Evolutionary conservation across 75 land plant genomes (phyloP).

Genomic region (Pinus tabuliformis): DNA sequence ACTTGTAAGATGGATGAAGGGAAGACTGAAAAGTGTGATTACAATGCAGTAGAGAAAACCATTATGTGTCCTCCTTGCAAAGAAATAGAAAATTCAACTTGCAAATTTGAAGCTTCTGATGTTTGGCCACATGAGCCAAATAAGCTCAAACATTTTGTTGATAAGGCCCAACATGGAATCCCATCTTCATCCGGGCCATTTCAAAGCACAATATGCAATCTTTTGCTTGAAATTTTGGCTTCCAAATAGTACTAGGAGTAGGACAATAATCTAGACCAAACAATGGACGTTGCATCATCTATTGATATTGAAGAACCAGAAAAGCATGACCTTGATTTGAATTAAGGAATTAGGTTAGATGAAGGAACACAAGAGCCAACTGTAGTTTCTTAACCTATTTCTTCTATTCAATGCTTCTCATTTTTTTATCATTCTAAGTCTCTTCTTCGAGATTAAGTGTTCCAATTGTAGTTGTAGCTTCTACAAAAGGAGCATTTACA

Average conservation of each 20-base stretch:
- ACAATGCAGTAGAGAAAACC: neutral
- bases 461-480: too few relatives aligned
- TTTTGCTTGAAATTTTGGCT: too few relatives aligned
- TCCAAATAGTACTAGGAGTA: too few relatives aligned
- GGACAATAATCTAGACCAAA: neutral
- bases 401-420: conserved; percentile 3
- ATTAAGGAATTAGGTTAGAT: conserved; percentile 30
- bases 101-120: neutral
- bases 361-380: conserved; percentile 22
- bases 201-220: neutral
- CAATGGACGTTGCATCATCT: neutral
- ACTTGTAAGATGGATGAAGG: neutral
- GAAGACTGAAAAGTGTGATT: neutral
- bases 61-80: neutral
- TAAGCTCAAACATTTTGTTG: neutral
- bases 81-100: neutral
- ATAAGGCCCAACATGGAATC: too few relatives aligned
- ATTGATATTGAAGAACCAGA: neutral
- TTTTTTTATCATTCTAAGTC: conserved; percentile 3
- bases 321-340: conserved; percentile 34
- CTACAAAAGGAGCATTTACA: conserved; percentile 19
- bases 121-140: neutral
- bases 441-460: neutral
- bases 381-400: neutral
- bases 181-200: neutral